Evolutionary conservation across 2,329 filamentous ascomycete genomes (phyloP).

Genomic region (Drechmeria coniospora): DNA sequence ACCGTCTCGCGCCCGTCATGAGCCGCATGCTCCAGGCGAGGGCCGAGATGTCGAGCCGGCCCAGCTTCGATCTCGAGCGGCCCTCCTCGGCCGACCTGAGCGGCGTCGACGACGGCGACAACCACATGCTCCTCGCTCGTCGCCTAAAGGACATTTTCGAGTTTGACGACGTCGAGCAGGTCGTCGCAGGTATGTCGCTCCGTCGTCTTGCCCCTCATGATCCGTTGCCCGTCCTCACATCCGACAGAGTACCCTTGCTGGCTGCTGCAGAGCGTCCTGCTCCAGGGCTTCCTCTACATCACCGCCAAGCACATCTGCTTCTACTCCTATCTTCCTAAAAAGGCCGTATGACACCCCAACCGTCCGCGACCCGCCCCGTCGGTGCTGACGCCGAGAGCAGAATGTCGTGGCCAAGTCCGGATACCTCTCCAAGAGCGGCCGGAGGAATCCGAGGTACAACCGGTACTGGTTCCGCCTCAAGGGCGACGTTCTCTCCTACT

Average conservation of each 20-base stretch:
- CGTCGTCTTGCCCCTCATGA: background rate
- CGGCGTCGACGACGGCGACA: slow-evolving; percentile 17
- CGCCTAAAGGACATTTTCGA: slow-evolving; percentile 73
- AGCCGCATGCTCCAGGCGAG: slow-evolving; percentile 62
- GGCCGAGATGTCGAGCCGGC: slow-evolving; percentile 44
- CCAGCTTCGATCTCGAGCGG: slow-evolving; percentile 40
- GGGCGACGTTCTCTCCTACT: slow-evolving; percentile 85
- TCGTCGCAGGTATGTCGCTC: slow-evolving; percentile 52
- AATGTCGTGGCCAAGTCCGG: slow-evolving; percentile 71
- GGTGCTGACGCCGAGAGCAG: slow-evolving; percentile 24
- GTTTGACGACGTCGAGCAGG: slow-evolving; percentile 67
- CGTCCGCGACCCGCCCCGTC: background rate
- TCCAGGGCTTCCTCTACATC: slow-evolving; percentile 94
- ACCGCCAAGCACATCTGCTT: slow-evolving; percentile 89
- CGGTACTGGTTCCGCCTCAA: slow-evolving; percentile 90
- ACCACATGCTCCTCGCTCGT: slow-evolving; percentile 46
- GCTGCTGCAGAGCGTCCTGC: slow-evolving; percentile 75
- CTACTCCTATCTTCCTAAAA: slow-evolving; percentile 92
- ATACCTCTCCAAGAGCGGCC: slow-evolving; percentile 75
- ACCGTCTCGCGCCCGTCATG: slow-evolving; percentile 52
- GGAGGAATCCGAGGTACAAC: slow-evolving; percentile 72
- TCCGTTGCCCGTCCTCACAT: background rate
- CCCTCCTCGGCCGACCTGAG: slow-evolving; percentile 25
- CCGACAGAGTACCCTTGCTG: slow-evolving; percentile 75
- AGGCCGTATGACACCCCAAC: slow-evolving; percentile 44